Evolutionary conservation across 2,329 filamentous ascomycete species (phyloP), one percentile per base, ranked within the genome.

Genomic region (Aurifilum marmelostoma): DNA sequence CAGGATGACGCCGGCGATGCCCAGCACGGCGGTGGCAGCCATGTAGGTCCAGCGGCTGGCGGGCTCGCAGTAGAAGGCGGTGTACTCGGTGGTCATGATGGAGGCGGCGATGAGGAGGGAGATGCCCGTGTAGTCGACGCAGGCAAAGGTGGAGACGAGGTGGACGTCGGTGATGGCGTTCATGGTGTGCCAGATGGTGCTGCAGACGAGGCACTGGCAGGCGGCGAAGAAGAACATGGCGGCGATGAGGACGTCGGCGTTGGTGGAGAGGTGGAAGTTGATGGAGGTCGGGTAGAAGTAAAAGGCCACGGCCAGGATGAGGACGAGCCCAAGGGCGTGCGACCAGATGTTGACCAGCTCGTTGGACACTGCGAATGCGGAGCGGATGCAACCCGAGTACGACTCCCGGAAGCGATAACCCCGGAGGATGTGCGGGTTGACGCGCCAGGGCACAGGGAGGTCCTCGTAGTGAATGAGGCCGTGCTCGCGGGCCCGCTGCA

Each of bases 341-440:
- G 94, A 95, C 96, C 96, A 99, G 76, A 99, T 99, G 81, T 99
- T 99, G 83, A 98, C 91, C 54, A 91, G 88, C 81, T 99, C 96
- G 80, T 99, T 99, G 72, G 93, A 97, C 69, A 96, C 83, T 72
- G 88, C 87, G 76, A 97, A 94, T 71, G 93, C 89, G 29, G 94
- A 97, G 65, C 88, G 87, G 65, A 98, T 84, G 78, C 95, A 98
- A 74, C 95, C 95, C 67, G 95, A 83, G 79, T 97, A 97, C 70
- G 92, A 94, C 75, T 97, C 93, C 71, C 89, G 92, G 83, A 99
- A 99, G 65, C 96, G 94, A 79, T 99, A 99, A 24, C 96, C 96
- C 66, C 88, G 89, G 65, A 90, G 84, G 77, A 99, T 98, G 80
- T 99, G 93, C 1, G 94, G 94, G 80, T 99, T 99, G 76, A 97